These are phyloP conservation scores for Hemisphaericaspora xylanilytica DNA, from an alignment of 1,139 yeast species.

Conservation along the genomic window DNA sequence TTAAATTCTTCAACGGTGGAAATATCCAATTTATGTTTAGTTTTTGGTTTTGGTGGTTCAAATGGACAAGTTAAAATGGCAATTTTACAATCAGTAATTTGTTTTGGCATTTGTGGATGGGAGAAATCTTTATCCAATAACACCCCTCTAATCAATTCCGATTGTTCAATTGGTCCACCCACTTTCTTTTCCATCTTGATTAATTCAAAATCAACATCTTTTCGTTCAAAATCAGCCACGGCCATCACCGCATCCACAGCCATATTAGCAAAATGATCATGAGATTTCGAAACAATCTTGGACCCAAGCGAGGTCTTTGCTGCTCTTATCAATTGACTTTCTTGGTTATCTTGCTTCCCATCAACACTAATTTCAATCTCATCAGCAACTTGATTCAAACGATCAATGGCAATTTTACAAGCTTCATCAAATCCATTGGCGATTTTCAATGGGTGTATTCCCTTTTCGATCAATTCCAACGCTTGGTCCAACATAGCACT, in stretches of 20 bases:
- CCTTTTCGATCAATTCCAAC: slow-evolving; percentile 88
- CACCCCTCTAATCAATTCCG: slow-evolving; percentile 83
- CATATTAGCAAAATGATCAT: slow-evolving; percentile 91
- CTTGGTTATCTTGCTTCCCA: slow-evolving; percentile 47
- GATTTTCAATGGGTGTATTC: slow-evolving; percentile 93
- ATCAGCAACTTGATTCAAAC: slow-evolving; percentile 75
- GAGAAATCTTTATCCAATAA: slow-evolving; percentile 94
- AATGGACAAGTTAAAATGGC: slow-evolving; percentile 98
- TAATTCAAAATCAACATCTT: slow-evolving; percentile 94
- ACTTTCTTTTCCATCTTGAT: slow-evolving; percentile 94
- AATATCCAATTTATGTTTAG: slow-evolving; percentile 95
- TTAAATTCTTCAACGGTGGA: slow-evolving; percentile 89
- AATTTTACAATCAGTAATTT: slow-evolving; percentile 74
- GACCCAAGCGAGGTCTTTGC: slow-evolving; percentile 95
- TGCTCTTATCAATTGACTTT: slow-evolving; percentile 60
- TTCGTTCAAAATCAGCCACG: slow-evolving; percentile 88
- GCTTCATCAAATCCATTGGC: slow-evolving; percentile 99
- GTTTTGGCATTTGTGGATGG: slow-evolving; percentile 96
- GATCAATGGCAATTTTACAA: slow-evolving; percentile 80
- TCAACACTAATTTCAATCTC: slow-evolving; percentile 45
- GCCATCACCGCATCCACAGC: slow-evolving; percentile 95
- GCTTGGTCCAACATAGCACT: slow-evolving; percentile 95
- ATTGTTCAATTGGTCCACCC: slow-evolving; percentile 90
- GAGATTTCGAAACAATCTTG: slow-evolving; percentile 91
- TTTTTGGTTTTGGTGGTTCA: slow-evolving; percentile 99